These are phyloP conservation scores for Rhododendron simsii DNA, from an alignment of 148 eudicot genomes.

Conservation along the genomic window DNA sequence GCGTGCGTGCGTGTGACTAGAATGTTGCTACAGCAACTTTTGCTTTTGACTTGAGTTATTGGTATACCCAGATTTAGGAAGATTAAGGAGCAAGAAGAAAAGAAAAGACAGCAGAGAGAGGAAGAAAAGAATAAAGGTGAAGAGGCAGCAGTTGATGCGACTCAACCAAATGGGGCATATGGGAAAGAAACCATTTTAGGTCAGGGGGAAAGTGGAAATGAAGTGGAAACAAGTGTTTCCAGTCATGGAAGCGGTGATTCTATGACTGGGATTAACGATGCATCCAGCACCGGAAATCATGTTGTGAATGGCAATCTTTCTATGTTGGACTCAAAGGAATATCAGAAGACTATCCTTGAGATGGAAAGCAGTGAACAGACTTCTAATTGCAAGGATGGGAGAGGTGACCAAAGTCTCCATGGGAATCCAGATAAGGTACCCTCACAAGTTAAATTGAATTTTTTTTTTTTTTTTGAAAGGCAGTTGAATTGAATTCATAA, in stretches of 20 bases:
- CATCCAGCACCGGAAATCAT: slow-evolving; percentile 17
- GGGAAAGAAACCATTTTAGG: slow-evolving; percentile 27
- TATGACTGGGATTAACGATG: slow-evolving; percentile 8
- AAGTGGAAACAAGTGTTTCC: slow-evolving; percentile 14
- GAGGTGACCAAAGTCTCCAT: neutral
- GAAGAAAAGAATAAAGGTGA: slow-evolving; percentile 45
- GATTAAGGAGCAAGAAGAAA: slow-evolving; percentile 87
- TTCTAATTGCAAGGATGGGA: slow-evolving; percentile 14
- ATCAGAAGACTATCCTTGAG: neutral
- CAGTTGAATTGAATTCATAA: neutral
- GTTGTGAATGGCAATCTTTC: slow-evolving; percentile 34
- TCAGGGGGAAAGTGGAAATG: slow-evolving; percentile 25
- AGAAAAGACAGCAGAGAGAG: slow-evolving; percentile 49
- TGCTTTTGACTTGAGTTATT: slow-evolving; percentile 7
- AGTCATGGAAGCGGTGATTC: slow-evolving; percentile 18
- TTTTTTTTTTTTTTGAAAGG: no score
- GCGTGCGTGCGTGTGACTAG: neutral
- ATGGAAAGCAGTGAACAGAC: slow-evolving; percentile 24
- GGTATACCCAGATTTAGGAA: slow-evolving; percentile 57
- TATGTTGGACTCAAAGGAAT: no score
- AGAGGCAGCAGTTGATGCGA: slow-evolving; percentile 23
- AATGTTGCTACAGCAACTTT: neutral
- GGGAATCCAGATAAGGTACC: slow-evolving; percentile 33
- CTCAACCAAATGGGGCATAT: slow-evolving; percentile 18
- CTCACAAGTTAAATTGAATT: neutral